Evolutionary conservation across 176 grass and related monocot genomes (phyloP), one percentile per base, ranked within the genome.

Genomic region (Oryza glaberrima): DNA sequence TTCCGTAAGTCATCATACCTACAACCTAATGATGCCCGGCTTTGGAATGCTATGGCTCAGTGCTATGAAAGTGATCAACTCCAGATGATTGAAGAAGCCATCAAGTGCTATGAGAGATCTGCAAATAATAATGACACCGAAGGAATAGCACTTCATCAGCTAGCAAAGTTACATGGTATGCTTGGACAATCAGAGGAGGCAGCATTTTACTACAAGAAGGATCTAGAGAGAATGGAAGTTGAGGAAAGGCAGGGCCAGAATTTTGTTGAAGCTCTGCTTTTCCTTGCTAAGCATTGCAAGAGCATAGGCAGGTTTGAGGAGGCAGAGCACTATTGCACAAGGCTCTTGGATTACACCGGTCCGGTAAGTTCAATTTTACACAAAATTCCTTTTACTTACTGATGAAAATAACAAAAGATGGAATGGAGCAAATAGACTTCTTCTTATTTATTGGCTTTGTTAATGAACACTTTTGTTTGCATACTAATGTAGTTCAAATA

Each of bases 31-130:
- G 97, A 99, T 86, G 88, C 97, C 44, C 88, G 97, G 58, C 91
- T 96, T 47, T 99, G 97, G 97, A 96, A 90, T 86, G 97, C 97
- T 58, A 99, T 99, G 97, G 97, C 97, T 80, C 91, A 99, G 77
- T 99, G 94, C 81, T 99, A 96, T 58, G 97, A 94, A 86, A 99
- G 91, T 63, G 92, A 92, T 75, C 94, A 88, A 49, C 91, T 99
- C 76, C 89, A 93, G 80, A 96, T 95, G 93, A 87, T 86, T 17
- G 91, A 96, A 80, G 95, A 98, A 70, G 94, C 97, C 67, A 99
- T 99, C 80, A 94, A 95, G 72, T 99, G 97, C 73, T 99, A 94
- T 73, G 91, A 91, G 72, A 93, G 91, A 51, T 91, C 97, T 80
- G 97, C 91, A 73, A 84, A 89, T 41, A 88, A 83, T 75, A 96